Evolutionary conservation across 2,329 filamentous ascomycete genomes (phyloP).

Genomic region (Botrytis elliptica): DNA sequence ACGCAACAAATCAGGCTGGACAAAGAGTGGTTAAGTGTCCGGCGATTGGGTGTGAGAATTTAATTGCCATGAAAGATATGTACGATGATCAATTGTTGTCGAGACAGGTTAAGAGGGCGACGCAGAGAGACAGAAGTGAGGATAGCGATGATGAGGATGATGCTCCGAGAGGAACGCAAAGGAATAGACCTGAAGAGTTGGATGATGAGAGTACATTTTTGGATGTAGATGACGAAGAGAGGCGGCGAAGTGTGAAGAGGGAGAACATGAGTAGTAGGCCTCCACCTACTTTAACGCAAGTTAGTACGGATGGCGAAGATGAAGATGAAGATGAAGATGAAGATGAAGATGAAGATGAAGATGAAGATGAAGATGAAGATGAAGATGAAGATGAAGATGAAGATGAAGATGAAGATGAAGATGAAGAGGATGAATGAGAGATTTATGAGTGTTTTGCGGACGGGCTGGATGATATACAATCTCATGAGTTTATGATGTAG

Average conservation of each 20-base stretch:
- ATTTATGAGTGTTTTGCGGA: not conserved
- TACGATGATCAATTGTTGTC: conserved; percentile 55
- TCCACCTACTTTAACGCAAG: not conserved
- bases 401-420: conserved; percentile 8
- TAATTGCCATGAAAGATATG: conserved; percentile 53
- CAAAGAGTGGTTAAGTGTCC: conserved; percentile 54
- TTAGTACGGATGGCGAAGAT: not conserved
- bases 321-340: conserved; percentile 9
- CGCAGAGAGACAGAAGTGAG: conserved; percentile 46
- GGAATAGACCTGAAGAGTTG: not conserved
- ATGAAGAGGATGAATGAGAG: not conserved
- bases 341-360: conserved; percentile 4
- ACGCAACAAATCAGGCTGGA: conserved; percentile 17
- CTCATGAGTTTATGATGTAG: not conserved
- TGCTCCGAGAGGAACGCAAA: conserved; percentile 1
- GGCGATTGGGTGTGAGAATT: conserved; percentile 60
- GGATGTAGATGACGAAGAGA: conserved; percentile 10
- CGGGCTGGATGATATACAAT: not conserved
- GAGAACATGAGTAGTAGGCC: not conserved
- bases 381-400: conserved; percentile 9
- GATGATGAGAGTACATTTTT: conserved; percentile 8
- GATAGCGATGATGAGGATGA: conserved; percentile 44
- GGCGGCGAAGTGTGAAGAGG: not conserved
- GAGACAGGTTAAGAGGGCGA: conserved; percentile 57
- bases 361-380: conserved; percentile 10